These are phyloP conservation scores for Kodamaea suecica DNA, from an alignment of 1,139 yeast genomes.

Conservation along the genomic window DNA sequence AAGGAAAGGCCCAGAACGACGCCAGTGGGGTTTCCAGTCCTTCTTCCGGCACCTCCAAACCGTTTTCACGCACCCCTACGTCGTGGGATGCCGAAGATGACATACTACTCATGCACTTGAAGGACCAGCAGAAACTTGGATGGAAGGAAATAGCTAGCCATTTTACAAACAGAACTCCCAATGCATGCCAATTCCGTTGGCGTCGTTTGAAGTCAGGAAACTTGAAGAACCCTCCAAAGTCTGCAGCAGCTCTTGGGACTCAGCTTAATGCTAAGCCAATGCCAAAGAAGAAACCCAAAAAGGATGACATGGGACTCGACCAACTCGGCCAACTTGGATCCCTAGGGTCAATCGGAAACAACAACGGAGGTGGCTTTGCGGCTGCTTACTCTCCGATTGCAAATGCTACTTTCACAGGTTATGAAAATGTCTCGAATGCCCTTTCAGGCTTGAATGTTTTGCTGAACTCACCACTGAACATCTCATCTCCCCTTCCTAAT, in stretches of 20 bases:
- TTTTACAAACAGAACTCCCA: constrained; percentile 67
- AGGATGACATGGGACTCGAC: constrained; percentile 16
- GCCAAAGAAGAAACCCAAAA: constrained; percentile 21
- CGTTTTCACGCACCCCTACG: constrained; percentile 51
- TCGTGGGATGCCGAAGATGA: constrained; percentile 80
- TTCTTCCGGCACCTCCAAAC: constrained; percentile 9
- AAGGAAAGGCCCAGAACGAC: constrained; percentile 1
- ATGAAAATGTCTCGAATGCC: constrained; percentile 44
- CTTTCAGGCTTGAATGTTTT: constrained; percentile 49
- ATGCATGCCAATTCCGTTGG: constrained; percentile 81
- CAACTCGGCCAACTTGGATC: constrained; percentile 11
- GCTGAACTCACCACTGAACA: constrained; percentile 35
- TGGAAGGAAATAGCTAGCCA: constrained; percentile 76
- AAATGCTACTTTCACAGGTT: constrained; percentile 41
- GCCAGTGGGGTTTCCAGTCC: constrained; percentile 1
- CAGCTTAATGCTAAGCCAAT: constrained; percentile 11
- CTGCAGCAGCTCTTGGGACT: constrained; percentile 27
- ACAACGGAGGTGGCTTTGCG: constrained; percentile 23
- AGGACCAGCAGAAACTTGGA: constrained; percentile 68
- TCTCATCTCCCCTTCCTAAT: constrained; percentile 30
- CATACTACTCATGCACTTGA: constrained; percentile 60
- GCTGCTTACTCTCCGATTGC: constrained; percentile 37
- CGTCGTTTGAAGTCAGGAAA: constrained; percentile 65
- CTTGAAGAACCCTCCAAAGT: constrained; percentile 54
- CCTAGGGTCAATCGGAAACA: not conserved